Conservation (phyloP, 2,329 filamentous ascomycete genomes). For the Lasiodiplodia citricola region DNA sequence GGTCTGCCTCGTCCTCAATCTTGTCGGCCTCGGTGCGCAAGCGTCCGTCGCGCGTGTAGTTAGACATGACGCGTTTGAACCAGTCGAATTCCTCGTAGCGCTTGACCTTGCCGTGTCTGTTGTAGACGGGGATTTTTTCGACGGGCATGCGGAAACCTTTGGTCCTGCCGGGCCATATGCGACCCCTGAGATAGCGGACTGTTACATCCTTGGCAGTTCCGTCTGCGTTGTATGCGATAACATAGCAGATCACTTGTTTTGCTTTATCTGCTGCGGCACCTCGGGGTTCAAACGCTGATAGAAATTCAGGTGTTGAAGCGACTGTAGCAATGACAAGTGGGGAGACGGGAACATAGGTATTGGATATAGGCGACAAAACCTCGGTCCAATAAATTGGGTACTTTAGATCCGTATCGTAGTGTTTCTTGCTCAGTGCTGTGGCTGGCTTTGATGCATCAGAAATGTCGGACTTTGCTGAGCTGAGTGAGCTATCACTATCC, state of each 20-base stretch:
- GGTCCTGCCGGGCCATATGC: conserved; percentile 83
- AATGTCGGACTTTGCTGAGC: conserved; percentile 47
- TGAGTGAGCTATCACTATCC: conserved; percentile 53
- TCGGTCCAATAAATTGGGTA: conserved; percentile 96
- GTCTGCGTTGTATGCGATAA: conserved; percentile 81
- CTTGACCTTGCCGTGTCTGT: conserved; percentile 76
- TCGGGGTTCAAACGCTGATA: conserved; percentile 82
- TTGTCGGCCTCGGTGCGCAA: conserved; percentile 75
- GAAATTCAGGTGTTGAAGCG: conserved; percentile 55
- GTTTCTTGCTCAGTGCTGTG: conserved; percentile 43
- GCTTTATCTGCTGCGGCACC: conserved; percentile 82
- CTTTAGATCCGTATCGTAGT: conserved; percentile 76
- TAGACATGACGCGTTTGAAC: conserved; percentile 81
- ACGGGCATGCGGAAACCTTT: conserved; percentile 80
- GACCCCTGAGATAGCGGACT: conserved; percentile 82
- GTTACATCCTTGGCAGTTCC: conserved; percentile 95
- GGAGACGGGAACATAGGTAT: conserved; percentile 80
- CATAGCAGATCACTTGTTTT: conserved; percentile 88
- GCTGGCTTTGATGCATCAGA: conserved; percentile 57
- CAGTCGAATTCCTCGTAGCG: conserved; percentile 82
- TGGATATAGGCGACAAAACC: conserved; percentile 79
- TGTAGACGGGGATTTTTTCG: conserved; percentile 82
- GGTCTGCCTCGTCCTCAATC: conserved; percentile 76
- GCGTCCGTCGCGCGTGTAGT: conserved; percentile 64
- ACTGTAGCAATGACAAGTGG: conserved; percentile 54